Conservation (phyloP, 1,284 basidiomycete genomes). For the Rhodotorula sp. region DNA sequence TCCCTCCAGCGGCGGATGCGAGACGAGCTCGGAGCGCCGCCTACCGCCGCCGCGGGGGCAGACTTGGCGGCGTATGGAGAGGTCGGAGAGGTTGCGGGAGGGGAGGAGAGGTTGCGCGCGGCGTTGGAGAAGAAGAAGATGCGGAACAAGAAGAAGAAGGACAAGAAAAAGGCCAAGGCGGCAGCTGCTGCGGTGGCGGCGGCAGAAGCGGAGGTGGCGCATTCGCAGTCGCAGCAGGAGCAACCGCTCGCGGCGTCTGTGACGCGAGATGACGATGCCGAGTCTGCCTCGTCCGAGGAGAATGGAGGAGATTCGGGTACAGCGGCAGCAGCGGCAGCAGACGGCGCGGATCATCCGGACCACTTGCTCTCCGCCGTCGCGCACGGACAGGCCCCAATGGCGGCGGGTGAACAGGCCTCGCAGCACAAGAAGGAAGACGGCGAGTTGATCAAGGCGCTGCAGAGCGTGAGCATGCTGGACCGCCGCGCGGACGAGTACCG, state of each 20-base stretch:
- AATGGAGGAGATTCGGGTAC: not conserved
- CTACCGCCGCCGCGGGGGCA: not conserved
- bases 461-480: conserved; percentile 26
- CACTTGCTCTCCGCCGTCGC: not conserved
- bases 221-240: not conserved
- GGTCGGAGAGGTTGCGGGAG: not conserved
- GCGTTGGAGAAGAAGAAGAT: conserved; percentile 4
- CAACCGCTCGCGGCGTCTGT: not conserved
- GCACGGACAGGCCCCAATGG: not conserved
- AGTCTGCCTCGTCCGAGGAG: not conserved
- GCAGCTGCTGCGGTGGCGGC: not conserved
- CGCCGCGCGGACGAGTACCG: conserved; percentile 31
- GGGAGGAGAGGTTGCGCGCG: not conserved
- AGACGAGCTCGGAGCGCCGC: conserved; percentile 9
- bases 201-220: not conserved
- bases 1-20: conserved; percentile 24
- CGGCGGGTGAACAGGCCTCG: not conserved
- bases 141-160: conserved; percentile 6
- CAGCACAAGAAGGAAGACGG: conserved; percentile 20
- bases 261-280: not conserved
- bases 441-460: conserved; percentile 28
- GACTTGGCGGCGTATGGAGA: not conserved
- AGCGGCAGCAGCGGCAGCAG: not conserved
- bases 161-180: not conserved
- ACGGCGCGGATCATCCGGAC: not conserved